Conservation (phyloP, 2,329 filamentous ascomycete species). For the Chaetomium strumarium region DNA sequence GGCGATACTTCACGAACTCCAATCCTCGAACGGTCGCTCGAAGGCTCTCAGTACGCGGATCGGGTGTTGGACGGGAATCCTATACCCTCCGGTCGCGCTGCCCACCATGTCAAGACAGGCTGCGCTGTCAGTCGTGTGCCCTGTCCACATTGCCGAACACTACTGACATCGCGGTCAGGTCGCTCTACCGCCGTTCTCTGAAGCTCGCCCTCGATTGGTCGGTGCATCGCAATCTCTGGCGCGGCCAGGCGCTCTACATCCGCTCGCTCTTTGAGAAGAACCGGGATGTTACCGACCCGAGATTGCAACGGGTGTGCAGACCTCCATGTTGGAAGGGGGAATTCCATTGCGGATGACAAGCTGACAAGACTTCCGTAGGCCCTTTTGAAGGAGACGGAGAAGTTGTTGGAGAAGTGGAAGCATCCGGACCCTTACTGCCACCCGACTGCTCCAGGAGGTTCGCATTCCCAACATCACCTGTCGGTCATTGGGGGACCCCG, state of each 20-base stretch:
- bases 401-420: slow-evolving; percentile 87
- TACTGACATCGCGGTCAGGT: slow-evolving; percentile 38
- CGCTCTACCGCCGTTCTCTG: slow-evolving; percentile 84
- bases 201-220: slow-evolving; percentile 95
- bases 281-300: slow-evolving; percentile 72
- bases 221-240: slow-evolving; percentile 87
- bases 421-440: slow-evolving; percentile 89
- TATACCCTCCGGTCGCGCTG: background rate
- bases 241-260: slow-evolving; percentile 93
- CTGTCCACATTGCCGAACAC: background rate
- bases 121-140: slow-evolving; percentile 21
- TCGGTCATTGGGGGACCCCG: background rate
- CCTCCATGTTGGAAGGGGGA: background rate
- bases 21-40: background rate
- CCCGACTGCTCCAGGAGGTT: slow-evolving; percentile 91
- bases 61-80: background rate
- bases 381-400: slow-evolving; percentile 81
- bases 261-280: slow-evolving; percentile 94
- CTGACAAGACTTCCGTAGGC: slow-evolving; percentile 46
- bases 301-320: slow-evolving; percentile 70
- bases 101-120: slow-evolving; percentile 25
- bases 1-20: background rate
- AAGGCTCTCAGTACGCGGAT: background rate
- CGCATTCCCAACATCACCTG: slow-evolving; percentile 24
- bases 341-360: background rate